These are phyloP conservation scores for Kodamaea arcana DNA, from an alignment of 1,139 yeast species.

Conservation along the genomic window DNA sequence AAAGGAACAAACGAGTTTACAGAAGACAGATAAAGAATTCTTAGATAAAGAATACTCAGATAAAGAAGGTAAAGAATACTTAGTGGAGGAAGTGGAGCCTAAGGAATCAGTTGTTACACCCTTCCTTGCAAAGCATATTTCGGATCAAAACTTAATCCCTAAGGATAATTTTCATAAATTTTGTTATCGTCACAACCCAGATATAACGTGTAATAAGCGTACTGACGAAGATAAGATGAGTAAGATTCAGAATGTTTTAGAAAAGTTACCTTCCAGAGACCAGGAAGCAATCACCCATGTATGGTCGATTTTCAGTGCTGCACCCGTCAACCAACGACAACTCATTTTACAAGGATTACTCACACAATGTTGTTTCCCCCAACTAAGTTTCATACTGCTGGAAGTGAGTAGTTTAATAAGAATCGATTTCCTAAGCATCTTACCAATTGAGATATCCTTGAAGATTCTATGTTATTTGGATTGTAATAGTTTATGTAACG, in stretches of 20 bases:
- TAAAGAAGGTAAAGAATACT: no score
- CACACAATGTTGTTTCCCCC: conserved; percentile 93
- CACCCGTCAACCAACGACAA: conserved; percentile 64
- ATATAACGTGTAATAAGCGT: conserved; percentile 62
- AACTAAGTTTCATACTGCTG: conserved; percentile 74
- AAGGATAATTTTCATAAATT: conserved; percentile 56
- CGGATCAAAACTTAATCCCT: conserved; percentile 40
- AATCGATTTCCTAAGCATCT: conserved; percentile 79
- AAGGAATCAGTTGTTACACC: conserved; percentile 43
- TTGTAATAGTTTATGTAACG: conserved; percentile 85
- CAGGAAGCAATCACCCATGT: conserved; percentile 69
- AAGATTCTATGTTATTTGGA: conserved; percentile 86
- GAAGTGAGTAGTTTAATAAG: conserved; percentile 77
- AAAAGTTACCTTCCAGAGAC: conserved; percentile 56
- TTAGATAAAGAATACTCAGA: not conserved
- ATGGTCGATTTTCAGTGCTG: conserved; percentile 75
- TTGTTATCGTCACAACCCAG: conserved; percentile 93
- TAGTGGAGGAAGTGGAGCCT: not conserved
- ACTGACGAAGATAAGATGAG: conserved; percentile 67
- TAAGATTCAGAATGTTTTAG: conserved; percentile 57
- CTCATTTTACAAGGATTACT: conserved; percentile 79
- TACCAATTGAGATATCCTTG: conserved; percentile 81
- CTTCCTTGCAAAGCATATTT: conserved; percentile 41
- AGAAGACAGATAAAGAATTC: not conserved
- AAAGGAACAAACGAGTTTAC: not conserved